Evolutionary conservation across 495 filamentous ascomycete species (phyloP), one percentile per base, ranked within the genome.

Genomic region (Saxispiralis lemnorum): DNA sequence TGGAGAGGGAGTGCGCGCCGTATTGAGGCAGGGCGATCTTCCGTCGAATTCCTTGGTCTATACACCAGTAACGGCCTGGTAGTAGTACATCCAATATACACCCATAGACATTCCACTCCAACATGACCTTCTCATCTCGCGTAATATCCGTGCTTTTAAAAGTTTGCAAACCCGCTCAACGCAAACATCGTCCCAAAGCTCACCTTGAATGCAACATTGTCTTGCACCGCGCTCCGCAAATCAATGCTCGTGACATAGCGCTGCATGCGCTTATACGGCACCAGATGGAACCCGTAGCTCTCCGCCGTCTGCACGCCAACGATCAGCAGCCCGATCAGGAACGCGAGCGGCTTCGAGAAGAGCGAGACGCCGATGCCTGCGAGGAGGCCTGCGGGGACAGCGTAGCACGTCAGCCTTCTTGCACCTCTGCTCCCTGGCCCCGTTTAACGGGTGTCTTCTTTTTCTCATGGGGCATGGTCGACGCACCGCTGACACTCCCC

Each of bases 1-100:
- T 99, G 54, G 65, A 84, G 63, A 72, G 85, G 47, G 89, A 99
- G 68, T 89, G 83, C 17, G 64, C 70, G 52, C 62, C 66, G 12
- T 50, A 54, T 16, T 51, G 36, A 51, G 24, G 24, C 9, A 28
- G 24, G 24, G 24, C 9, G 24, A 28, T 40, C 24, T 28, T 28
- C 24, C 5, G 5, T 4, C 24, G 24, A 28, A 9, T 28, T 9
- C 5, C 24, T 28, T 9, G 24, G 24, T 28, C 24, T 28, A 28
- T 28, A 28, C 24, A 28, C 9, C 24, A 9, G 24, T 28, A 28
- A 9, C 24, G 9, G 24, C 24, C 24, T 28, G 9, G 24, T 28
- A 28, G 24, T 28, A 28, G 24, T 28, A 28, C 24, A 28, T 5
- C 24, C 24, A 28, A 28, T 28, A 28, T 9, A 28, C 24, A 28